These are phyloP conservation scores for Lactifluus subvellereus DNA, from an alignment of 768 basidiomycete species.

Conservation along the genomic window DNA sequence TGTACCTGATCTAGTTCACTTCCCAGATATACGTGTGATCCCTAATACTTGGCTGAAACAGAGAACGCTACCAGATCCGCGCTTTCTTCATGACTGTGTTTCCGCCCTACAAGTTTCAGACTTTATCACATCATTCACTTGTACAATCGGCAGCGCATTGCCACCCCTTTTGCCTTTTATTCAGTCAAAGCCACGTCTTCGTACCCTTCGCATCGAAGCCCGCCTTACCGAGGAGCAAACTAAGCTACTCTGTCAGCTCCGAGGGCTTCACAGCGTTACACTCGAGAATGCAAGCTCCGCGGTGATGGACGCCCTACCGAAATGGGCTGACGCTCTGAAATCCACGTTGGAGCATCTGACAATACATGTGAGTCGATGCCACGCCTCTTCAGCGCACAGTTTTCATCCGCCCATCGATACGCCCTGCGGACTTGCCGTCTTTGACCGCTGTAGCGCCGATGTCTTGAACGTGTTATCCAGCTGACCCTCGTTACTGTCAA, in stretches of 20 bases:
- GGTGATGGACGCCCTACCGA: constrained; percentile 51
- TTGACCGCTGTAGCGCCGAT: constrained; percentile 4
- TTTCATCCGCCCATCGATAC: constrained; percentile 18
- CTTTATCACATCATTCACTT: constrained; percentile 54
- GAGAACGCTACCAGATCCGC: constrained; percentile 31
- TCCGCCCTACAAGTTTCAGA: constrained; percentile 43
- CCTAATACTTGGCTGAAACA: constrained; percentile 35
- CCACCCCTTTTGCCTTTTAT: constrained; percentile 47
- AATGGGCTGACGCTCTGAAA: constrained; percentile 44
- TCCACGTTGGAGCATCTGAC: constrained; percentile 48
- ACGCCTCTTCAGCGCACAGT: background rate
- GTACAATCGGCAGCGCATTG: constrained; percentile 40
- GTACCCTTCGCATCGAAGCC: constrained; percentile 45
- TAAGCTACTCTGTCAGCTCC: constrained; percentile 37
- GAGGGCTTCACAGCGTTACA: constrained; percentile 40
- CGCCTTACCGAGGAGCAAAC: constrained; percentile 50
- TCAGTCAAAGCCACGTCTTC: constrained; percentile 40
- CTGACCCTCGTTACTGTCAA: constrained; percentile 12
- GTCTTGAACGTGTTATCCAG: constrained; percentile 3
- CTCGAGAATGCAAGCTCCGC: constrained; percentile 61
- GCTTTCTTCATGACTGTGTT: constrained; percentile 49
- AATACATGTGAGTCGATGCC: constrained; percentile 45
- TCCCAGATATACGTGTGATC: constrained; percentile 45
- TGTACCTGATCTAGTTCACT: constrained; percentile 6
- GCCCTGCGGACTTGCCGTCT: constrained; percentile 9